Evolutionary conservation across 768 basidiomycete species (phyloP), one percentile per base, ranked within the genome.

Genomic region (Mycena metata): DNA sequence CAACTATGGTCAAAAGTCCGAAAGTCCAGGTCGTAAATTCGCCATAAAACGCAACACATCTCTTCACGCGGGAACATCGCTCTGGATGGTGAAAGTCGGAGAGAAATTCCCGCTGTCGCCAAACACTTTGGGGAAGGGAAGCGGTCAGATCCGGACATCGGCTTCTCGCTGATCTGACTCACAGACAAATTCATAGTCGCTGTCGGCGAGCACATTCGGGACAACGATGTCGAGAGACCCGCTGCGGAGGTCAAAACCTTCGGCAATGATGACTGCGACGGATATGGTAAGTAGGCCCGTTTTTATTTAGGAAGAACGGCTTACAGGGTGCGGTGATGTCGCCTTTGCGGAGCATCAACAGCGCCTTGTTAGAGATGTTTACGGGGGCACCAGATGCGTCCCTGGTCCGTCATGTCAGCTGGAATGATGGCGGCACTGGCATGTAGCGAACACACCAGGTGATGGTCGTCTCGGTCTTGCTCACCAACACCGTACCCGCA

Each of bases 361-460:
- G n/a, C 0, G 16, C 8, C 15, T 51, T 10, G 66, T 80, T 77
- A 33, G 78, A 78, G 67, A 81, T 74, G 4, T 58, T 5, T 1
- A 8, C 2, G 11, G 80, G 79, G 15, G 67, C 54, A 50, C 56
- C 52, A 12, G 35, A 64, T 24, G 63, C 63, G 45, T 77, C 67
- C 79, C 79, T 80, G 60, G 16, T 52, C 10, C 39, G 36, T 36
- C n/a, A n/a, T n/a, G n/a, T n/a, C n/a, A n/a, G n/a, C n/a, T n/a
- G n/a, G n/a, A n/a, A n/a, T 36, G 36, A 36, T 36, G 36, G 36
- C 7, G 36, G 36, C 36, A 36, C 12, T 36, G 36, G 36, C 6
- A n/a, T n/a, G n/a, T n/a, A n/a, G n/a, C n/a, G n/a, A 9, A 73
- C 78, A 49, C 66, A 79, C 81, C 79, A 82, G 42, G 60, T 75